Evolutionary conservation across 306 rosid genomes (phyloP).

Genomic region (Quillaja saponaria): DNA sequence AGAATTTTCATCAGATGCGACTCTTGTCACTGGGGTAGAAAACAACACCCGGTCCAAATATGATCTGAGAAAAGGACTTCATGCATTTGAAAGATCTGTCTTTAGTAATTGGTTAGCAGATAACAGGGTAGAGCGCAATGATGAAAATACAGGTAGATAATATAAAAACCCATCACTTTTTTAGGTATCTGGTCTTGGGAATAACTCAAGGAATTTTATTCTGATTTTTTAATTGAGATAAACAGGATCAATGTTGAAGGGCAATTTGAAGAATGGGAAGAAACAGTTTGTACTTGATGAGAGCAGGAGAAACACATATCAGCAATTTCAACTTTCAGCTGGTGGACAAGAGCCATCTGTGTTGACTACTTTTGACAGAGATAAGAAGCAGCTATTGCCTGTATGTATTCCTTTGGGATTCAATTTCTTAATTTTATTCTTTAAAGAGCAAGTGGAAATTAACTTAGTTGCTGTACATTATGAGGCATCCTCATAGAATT

Average conservation of each 20-base stretch:
- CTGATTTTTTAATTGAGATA: neutral
- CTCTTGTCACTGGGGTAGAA: conserved; percentile 56
- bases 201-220: neutral
- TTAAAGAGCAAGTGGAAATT: conserved; percentile 6
- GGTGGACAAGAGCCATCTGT: conserved; percentile 49
- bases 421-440: conserved; percentile 3
- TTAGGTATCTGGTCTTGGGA: neutral
- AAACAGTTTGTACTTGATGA: conserved; percentile 52
- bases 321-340: conserved; percentile 35
- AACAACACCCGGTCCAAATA: conserved; percentile 36
- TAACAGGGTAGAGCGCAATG: conserved; percentile 48
- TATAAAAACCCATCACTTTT: conserved; percentile 4
- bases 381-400: conserved; percentile 55
- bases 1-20: conserved; percentile 54
- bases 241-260: conserved; percentile 44
- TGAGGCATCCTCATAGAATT: neutral
- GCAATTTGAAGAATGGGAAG: conserved; percentile 45
- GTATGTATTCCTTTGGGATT: conserved; percentile 41
- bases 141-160: conserved; percentile 53
- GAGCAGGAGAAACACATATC: conserved; percentile 57
- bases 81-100: conserved; percentile 41
- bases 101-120: conserved; percentile 42
- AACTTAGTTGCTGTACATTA: neutral
- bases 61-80: conserved; percentile 51
- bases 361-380: conserved; percentile 55